Conservation (phyloP, 1,284 basidiomycete species). For the Mycena citricolor region DNA sequence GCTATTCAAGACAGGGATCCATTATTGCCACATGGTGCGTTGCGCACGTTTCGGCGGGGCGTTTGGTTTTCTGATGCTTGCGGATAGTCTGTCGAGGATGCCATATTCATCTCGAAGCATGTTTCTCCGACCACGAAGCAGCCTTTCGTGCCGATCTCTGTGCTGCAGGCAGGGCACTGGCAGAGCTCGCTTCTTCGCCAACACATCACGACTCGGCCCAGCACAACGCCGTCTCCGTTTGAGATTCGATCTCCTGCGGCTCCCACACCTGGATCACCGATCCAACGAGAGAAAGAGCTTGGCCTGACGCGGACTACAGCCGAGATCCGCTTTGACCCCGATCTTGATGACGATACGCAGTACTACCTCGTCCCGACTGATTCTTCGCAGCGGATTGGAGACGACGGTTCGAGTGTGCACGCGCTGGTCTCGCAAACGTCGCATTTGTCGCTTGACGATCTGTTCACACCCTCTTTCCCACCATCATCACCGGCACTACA, state of each 20-base stretch:
- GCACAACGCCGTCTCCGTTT: slow-evolving; percentile 28
- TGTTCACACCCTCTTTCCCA: slow-evolving; percentile 40
- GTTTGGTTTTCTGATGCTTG: slow-evolving; percentile 18
- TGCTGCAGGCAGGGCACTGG: slow-evolving; percentile 81
- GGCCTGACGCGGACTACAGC: slow-evolving; percentile 52
- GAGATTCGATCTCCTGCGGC: slow-evolving; percentile 31
- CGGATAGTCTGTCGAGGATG: slow-evolving; percentile 73
- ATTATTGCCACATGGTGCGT: slow-evolving; percentile 87
- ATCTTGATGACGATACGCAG: slow-evolving; percentile 17
- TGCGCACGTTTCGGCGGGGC: neutral
- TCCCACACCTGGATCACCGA: slow-evolving; percentile 38
- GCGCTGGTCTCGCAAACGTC: slow-evolving; percentile 7
- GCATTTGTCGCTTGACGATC: slow-evolving; percentile 46
- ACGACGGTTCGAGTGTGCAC: slow-evolving; percentile 35
- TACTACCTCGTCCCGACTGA: slow-evolving; percentile 78
- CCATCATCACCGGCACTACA: slow-evolving; percentile 25
- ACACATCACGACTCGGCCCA: slow-evolving; percentile 48
- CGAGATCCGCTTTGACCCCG: slow-evolving; percentile 40
- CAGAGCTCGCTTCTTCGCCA: slow-evolving; percentile 62
- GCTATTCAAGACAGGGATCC: slow-evolving; percentile 80
- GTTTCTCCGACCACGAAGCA: slow-evolving; percentile 67
- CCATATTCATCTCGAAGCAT: slow-evolving; percentile 72
- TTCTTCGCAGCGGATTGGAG: slow-evolving; percentile 80
- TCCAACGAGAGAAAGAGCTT: slow-evolving; percentile 56
- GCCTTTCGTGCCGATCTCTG: slow-evolving; percentile 66